A percentile compares a stretch with the other conserved stretches of the same genome.
Conservation (phyloP, 2,329 filamentous ascomycete species). For the Pseudogymnoascus sp. region DNA sequence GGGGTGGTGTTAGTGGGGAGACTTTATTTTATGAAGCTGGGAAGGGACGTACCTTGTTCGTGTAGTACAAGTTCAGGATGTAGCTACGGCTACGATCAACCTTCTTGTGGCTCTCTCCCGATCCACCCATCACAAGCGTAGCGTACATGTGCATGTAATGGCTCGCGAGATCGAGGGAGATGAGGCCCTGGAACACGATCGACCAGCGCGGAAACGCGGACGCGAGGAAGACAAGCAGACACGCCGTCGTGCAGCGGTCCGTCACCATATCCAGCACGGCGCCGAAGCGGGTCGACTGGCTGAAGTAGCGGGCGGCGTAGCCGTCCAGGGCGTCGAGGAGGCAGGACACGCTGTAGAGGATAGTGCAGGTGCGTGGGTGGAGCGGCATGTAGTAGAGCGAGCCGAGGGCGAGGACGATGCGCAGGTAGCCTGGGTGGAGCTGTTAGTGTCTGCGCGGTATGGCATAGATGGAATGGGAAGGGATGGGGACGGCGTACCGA, state of each 20-base stretch:
- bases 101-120: conserved; percentile 79
- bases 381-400: conserved; percentile 99
- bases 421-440: conserved; percentile 54
- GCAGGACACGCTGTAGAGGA: conserved; percentile 89
- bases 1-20: neutral
- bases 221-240: conserved; percentile 86
- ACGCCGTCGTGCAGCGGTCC: conserved; percentile 92
- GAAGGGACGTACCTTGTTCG: conserved; percentile 69
- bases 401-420: conserved; percentile 73
- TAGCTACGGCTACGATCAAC: conserved; percentile 81
- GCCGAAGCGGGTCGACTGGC: conserved; percentile 92
- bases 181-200: conserved; percentile 88
- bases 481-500: conserved; percentile 43
- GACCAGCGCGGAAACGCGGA: conserved; percentile 92
- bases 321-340: conserved; percentile 93
- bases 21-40: conserved; percentile 9
- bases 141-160: conserved; percentile 99
- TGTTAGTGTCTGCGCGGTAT: neutral
- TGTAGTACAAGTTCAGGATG: conserved; percentile 92
- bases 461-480: neutral
- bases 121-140: conserved; percentile 78
- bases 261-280: conserved; percentile 99
- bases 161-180: conserved; percentile 85
- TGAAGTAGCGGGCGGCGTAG: conserved; percentile 75
- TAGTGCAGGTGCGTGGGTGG: conserved; percentile 88